Evolutionary conservation across 73 alveolate genomes (phyloP).

Genomic region (Symbiodinium pilosum): DNA sequence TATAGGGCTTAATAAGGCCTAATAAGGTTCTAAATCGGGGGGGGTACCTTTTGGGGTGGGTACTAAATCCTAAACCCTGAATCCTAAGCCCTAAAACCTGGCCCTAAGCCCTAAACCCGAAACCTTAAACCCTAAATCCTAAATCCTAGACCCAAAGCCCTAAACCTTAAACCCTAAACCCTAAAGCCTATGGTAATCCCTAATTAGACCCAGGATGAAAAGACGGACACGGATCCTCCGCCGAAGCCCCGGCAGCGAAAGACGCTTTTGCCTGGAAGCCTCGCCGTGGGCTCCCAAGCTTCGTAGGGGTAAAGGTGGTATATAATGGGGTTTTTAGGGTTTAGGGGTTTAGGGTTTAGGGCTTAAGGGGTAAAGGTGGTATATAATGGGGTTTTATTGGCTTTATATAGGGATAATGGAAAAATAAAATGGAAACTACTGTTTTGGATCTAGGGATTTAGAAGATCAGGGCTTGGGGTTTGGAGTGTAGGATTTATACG

Average conservation of each 20-base stretch:
- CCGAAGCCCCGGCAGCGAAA: conserved; percentile 23
- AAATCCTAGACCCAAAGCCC: neutral
- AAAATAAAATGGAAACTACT: too few species aligned
- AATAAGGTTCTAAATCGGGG: too few species aligned
- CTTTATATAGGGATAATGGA: too few species aligned
- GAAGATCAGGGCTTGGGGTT: neutral
- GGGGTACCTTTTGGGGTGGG: too few species aligned
- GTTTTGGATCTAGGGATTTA: too few species aligned
- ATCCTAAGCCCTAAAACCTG: neutral
- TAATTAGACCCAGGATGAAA: neutral
- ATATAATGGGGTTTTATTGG: too few species aligned
- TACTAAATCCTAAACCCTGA: too few species aligned
- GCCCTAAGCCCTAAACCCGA: neutral
- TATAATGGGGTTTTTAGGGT: neutral
- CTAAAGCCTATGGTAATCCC: neutral
- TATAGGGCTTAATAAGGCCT: too few species aligned
- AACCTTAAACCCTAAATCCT: neutral
- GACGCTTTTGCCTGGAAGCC: conserved; percentile 81
- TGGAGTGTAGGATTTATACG: neutral
- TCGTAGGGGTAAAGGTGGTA: neutral
- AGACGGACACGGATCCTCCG: neutral
- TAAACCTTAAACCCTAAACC: neutral
- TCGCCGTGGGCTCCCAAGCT: neutral
- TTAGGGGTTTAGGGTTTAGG: neutral
- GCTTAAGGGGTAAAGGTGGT: too few species aligned